Evolutionary conservation across 768 basidiomycete genomes (phyloP), one percentile per base, ranked within the genome.

Genomic region (Podaxis pistillaris): DNA sequence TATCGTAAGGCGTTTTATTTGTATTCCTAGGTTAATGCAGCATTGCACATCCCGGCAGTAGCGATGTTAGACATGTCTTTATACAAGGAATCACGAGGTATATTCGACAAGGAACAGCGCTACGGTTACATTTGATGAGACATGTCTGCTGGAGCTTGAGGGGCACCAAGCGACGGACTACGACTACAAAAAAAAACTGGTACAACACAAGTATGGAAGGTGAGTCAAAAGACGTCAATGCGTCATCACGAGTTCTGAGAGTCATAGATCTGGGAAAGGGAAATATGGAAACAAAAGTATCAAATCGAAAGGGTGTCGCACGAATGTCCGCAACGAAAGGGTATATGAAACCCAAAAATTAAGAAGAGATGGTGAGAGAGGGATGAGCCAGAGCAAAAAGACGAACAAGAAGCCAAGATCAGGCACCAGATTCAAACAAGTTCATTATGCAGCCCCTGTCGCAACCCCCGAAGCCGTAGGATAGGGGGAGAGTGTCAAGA

Each of bases 401-500:
- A 19, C n/a, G 13, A 44, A 44, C 17, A 19, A 17, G 9, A 40
- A 44, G 13, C 13, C 15, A 19, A 26, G 11, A 53, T 53, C 51
- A 33, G 33, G 22, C 15, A 38, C 9, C 3, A n/a, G 3, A 33
- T 13, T n/a, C 19, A 13, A 26, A 13, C 49, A 30, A 52, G 30
- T 37, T 24, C 53, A 17, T 62, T 22, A 56, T 44, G 9, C 12
- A 15, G 22, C 12, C 8, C 19, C 15, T 41, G 19, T 13, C 30
- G 17, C n/a, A 28, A 5, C 15, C 13, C 33, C 15, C 17, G 49
- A 22, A 46, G 30, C 26, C 17, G 26, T n/a, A 63, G 26, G 17
- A 15, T 60, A 30, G 19, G 63, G 63, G 30, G 73, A 70, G 37
- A 76, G 63, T 17, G 73, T 73, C 41, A 81, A 60, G 62, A 96